These are phyloP conservation scores for Ceratobasidium sp. DNA, from an alignment of 1,284 basidiomycete species.

Conservation along the genomic window DNA sequence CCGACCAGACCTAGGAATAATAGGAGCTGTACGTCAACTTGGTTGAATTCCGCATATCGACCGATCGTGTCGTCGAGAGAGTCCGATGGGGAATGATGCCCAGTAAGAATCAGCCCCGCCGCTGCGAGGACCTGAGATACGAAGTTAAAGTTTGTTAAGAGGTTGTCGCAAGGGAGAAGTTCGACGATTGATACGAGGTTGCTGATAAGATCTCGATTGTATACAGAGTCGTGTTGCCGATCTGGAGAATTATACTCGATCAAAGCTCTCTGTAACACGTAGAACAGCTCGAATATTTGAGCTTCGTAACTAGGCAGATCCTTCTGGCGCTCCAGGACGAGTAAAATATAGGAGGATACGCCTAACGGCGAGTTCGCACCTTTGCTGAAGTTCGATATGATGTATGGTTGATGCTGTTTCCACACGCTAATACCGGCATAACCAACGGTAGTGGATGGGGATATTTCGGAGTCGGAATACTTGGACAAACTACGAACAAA, in stretches of 20 bases:
- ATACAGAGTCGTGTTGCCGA: neutral
- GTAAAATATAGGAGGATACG: neutral
- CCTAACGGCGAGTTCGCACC: neutral
- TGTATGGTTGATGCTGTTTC: neutral
- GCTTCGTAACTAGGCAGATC: neutral
- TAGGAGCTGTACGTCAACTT: neutral
- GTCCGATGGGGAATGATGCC: neutral
- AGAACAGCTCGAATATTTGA: neutral
- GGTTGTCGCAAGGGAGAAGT: neutral
- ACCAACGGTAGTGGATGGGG: neutral
- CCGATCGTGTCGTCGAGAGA: neutral
- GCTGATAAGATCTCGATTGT: neutral
- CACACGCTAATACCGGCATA: conserved; percentile 2
- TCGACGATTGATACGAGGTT: neutral
- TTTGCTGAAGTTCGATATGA: neutral
- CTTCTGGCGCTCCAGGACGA: neutral
- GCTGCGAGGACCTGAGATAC: neutral
- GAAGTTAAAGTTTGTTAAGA: neutral
- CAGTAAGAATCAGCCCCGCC: neutral
- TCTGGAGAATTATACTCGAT: neutral
- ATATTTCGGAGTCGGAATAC: neutral
- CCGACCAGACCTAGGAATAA: neutral
- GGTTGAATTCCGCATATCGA: neutral
- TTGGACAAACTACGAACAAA: neutral
- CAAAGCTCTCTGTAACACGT: neutral